Percentiles rank a stretch among this genome's conserved stretches.
Evolutionary conservation across 1,139 yeast species (phyloP).

Genomic region (Magnusiomyces paraingens): DNA sequence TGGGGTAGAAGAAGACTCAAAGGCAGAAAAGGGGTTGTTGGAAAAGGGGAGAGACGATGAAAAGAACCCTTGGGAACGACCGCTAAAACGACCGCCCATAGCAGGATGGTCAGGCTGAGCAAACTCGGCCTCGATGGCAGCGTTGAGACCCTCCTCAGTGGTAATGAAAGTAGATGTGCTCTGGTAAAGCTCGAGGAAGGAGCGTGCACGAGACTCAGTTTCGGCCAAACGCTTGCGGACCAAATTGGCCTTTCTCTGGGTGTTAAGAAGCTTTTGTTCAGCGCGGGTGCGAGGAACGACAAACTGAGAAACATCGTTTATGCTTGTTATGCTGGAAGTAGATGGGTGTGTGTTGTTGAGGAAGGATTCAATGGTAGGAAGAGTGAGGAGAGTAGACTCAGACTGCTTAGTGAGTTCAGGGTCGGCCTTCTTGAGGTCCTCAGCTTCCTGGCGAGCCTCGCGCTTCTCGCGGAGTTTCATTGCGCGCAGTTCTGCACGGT

Average conservation of each 20-base stretch:
- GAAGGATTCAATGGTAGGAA: conserved; percentile 67
- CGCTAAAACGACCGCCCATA: too few species aligned
- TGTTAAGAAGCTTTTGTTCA: conserved; percentile 46
- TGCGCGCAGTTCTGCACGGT: conserved; percentile 40
- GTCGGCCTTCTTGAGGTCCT: conserved; percentile 32
- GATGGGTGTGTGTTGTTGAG: conserved; percentile 35
- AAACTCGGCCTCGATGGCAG: conserved; percentile 52
- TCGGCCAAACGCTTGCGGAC: conserved; percentile 39
- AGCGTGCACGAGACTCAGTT: conserved; percentile 45
- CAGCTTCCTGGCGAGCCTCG: conserved; percentile 23
- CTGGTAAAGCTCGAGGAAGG: conserved; percentile 65
- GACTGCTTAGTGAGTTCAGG: conserved; percentile 25
- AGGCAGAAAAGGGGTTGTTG: too few species aligned
- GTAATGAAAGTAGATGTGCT: conserved; percentile 59
- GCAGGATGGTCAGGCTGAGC: conserved; percentile 9
- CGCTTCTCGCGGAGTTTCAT: conserved; percentile 26
- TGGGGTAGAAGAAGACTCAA: too few species aligned
- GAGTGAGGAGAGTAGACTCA: conserved; percentile 56
- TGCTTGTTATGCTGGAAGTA: background rate
- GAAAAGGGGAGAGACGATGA: too few species aligned
- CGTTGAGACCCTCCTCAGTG: conserved; percentile 55
- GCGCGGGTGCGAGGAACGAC: conserved; percentile 66
- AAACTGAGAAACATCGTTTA: conserved; percentile 39
- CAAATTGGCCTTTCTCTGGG: conserved; percentile 51
- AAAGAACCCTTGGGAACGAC: too few species aligned